Percentiles rank a stretch among this genome's conserved stretches.
Conservation (phyloP, 176 grass and related monocot species). For the Phyllostachys edulis region DNA sequence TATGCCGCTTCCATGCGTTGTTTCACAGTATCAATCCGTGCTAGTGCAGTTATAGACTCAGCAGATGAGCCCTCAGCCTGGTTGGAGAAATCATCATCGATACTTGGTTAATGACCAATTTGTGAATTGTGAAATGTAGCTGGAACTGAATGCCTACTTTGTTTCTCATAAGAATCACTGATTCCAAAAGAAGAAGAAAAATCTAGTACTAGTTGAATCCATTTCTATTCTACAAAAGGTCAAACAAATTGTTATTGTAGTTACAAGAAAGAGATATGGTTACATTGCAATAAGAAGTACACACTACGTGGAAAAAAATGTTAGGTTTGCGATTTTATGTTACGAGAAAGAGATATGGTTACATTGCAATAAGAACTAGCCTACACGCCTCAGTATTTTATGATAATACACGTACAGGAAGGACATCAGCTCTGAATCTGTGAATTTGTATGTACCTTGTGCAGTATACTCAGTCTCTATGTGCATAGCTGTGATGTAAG, state of each 20-base stretch:
- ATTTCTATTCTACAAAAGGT: background rate
- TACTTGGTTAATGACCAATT: constrained; percentile 11
- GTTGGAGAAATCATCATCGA: constrained; percentile 25
- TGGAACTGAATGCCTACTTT: background rate
- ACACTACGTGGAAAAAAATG: background rate
- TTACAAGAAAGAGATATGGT: background rate
- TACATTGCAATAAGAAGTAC: background rate
- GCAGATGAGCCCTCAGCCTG: constrained; percentile 97
- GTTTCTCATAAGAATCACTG: background rate
- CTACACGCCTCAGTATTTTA: background rate
- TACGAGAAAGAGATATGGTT: no score
- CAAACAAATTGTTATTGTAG: background rate
- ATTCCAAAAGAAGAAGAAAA: background rate
- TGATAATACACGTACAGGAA: background rate
- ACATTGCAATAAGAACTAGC: no score
- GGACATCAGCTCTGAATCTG: background rate
- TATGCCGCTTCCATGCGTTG: constrained; percentile 96
- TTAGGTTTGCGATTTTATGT: background rate
- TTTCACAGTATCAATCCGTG: constrained; percentile 90
- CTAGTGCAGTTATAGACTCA: constrained; percentile 89
- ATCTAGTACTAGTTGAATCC: background rate
- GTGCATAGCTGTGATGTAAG: background rate
- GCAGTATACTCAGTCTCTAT: background rate
- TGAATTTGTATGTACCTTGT: background rate
- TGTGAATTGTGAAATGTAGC: background rate